Percentiles rank a stretch among this genome's conserved stretches.
These are phyloP conservation scores for Ogataea pilisensis DNA, from an alignment of 805 yeast genomes.

Conservation along the genomic window DNA sequence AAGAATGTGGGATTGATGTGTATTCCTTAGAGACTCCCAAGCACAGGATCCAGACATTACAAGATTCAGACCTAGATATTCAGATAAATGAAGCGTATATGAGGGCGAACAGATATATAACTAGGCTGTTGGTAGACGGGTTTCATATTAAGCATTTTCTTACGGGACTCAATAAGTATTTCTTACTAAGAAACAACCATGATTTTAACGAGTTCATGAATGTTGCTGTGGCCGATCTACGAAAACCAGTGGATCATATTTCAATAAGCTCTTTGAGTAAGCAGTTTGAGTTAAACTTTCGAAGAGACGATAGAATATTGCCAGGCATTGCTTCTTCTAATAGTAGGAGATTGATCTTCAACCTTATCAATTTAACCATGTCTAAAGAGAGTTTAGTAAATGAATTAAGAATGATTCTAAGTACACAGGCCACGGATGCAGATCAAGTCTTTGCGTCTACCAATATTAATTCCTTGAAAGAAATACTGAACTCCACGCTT, in stretches of 20 bases:
- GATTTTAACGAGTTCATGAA: slow-evolving; percentile 51
- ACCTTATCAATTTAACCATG: slow-evolving; percentile 14
- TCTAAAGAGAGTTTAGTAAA: slow-evolving; percentile 19
- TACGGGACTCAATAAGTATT: slow-evolving; percentile 49
- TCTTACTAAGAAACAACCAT: slow-evolving; percentile 50
- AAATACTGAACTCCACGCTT: slow-evolving; percentile 40
- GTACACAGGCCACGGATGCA: slow-evolving; percentile 51
- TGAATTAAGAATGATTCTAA: slow-evolving; percentile 45
- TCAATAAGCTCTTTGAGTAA: slow-evolving; percentile 32
- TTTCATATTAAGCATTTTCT: slow-evolving; percentile 50
- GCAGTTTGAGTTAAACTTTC: slow-evolving; percentile 21
- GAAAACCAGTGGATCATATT: slow-evolving; percentile 28
- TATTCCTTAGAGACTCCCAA: slow-evolving; percentile 2
- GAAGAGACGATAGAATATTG: slow-evolving; percentile 9
- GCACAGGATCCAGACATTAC: slow-evolving; percentile 19
- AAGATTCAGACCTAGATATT: slow-evolving; percentile 39
- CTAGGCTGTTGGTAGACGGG: slow-evolving; percentile 56
- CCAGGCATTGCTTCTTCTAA: slow-evolving; percentile 11
- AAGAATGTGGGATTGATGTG: slow-evolving; percentile 50
- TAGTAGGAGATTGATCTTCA: slow-evolving; percentile 22
- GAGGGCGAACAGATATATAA: slow-evolving; percentile 60
- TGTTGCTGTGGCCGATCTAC: slow-evolving; percentile 48
- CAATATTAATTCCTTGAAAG: slow-evolving; percentile 40
- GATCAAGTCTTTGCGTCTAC: slow-evolving; percentile 44
- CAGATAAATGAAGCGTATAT: slow-evolving; percentile 58